A percentile compares a stretch with the other conserved stretches of the same genome.
phyloP scores from a whole-genome alignment of 1,284 basidiomycete species.

The Trichosporon asahii region DNA sequence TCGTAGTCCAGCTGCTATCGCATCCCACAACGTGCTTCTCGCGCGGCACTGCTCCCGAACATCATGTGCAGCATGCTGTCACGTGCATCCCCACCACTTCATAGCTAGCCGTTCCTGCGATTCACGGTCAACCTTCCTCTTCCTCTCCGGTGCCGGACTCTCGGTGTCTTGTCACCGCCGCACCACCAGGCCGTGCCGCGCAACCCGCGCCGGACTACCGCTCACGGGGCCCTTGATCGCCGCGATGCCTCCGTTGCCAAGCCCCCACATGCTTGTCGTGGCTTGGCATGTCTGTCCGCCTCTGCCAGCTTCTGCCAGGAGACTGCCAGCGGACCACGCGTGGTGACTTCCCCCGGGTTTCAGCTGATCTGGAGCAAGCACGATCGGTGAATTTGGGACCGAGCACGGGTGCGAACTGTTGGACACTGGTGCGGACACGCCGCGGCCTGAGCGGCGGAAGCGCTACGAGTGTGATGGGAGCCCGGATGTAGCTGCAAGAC shows the following conservation, averaged over 20 bases:
- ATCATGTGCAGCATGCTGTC: background rate
- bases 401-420: background rate
- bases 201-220: background rate
- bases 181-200: no score
- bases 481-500: background rate
- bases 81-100: background rate
- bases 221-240: background rate
- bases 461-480: background rate
- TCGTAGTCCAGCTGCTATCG: background rate
- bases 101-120: background rate
- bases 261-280: background rate
- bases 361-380: background rate
- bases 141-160: background rate
- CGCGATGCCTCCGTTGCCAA: background rate
- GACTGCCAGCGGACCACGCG: background rate
- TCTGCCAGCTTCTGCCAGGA: no score
- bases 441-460: background rate
- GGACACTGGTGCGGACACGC: background rate
- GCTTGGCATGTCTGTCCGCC: background rate
- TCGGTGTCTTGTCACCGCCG: background rate
- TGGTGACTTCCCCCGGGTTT: background rate
- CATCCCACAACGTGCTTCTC: background rate
- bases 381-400: background rate
- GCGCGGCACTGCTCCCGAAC: background rate
- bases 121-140: background rate